Evolutionary conservation across 306 rosid genomes (phyloP), one percentile per base, ranked within the genome.

Genomic region (Trichosanthes cucumerina): DNA sequence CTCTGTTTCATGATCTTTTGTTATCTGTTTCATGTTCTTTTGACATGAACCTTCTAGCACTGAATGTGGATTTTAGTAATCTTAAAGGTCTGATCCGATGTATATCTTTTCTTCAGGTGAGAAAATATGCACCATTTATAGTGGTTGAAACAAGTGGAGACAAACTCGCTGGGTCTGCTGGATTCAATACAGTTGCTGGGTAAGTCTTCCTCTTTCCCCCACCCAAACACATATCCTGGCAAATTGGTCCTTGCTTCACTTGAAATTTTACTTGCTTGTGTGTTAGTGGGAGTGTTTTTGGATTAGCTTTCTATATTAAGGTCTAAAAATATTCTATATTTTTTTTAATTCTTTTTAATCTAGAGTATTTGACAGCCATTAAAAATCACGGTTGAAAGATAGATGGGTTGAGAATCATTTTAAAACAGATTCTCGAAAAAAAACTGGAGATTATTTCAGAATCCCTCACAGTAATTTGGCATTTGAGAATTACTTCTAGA

Each of bases 151-250:
- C 97, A 84, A 79, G 76, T 16, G 97, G 82, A 58, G 97, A 92
- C 85, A 95, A 92, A 87, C 86, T 95, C 36, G 82, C 97, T 46
- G 97, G 97, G 57, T 87, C 92, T 34, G 80, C 89, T 38, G 97
- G 97, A 70, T 95, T 92, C 53, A 88, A 90, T 70, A 89, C 86
- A 79, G 88, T 95, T 79, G 91, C 97, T 9, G 97, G 99, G 99
- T 87, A 79, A 82, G 93, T 73, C 46, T 73, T 19, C 33, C 41
- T 16, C 4, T 62, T 44, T 41, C 14, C 41, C 46, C 19, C 9
- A 16, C 47, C 46, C 47, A 16, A 31, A 33, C 24, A 6, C 15
- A 64, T 10, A 33, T 16, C 71, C 71, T 34, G 31, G 43, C 1
- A 2, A 63, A 33, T 15, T 63, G 23, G n/a, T 63, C 21, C 70